Conservation (phyloP, 805 yeast genomes). For the Metschnikowia lochheadii region DNA sequence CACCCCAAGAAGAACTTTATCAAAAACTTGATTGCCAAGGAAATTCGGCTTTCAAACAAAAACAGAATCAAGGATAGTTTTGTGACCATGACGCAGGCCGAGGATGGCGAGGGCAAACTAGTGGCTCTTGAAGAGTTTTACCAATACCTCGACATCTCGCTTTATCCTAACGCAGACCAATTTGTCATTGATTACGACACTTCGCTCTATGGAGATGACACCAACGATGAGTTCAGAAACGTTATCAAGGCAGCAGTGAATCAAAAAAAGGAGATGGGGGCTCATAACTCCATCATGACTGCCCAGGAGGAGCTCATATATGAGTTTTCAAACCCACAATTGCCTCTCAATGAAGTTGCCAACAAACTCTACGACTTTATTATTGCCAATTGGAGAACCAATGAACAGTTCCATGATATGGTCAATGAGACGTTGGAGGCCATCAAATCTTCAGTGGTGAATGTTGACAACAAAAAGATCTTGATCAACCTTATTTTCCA, state of each 20-base stretch:
- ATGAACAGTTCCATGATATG: conserved; percentile 32
- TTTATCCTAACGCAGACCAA: conserved; percentile 27
- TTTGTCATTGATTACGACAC: conserved; percentile 33
- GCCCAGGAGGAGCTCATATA: conserved; percentile 39
- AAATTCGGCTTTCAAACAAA: conserved; percentile 75
- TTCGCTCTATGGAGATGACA: conserved; percentile 30
- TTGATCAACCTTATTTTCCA: conserved; percentile 63
- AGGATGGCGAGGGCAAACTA: conserved; percentile 17
- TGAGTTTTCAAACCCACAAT: conserved; percentile 31
- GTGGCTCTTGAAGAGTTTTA: conserved; percentile 34
- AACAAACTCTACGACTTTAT: conserved; percentile 40
- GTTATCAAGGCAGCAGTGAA: conserved; percentile 23
- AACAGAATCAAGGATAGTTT: conserved; percentile 69
- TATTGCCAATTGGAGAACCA: conserved; percentile 38
- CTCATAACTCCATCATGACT: conserved; percentile 20
- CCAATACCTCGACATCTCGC: conserved; percentile 36
- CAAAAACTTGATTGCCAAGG: conserved; percentile 76
- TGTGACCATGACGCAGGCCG: conserved; percentile 27
- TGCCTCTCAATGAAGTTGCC: conserved; percentile 36
- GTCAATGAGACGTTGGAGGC: conserved; percentile 28
- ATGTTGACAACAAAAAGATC: conserved; percentile 26
- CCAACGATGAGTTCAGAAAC: conserved; percentile 23
- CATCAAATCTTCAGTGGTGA: conserved; percentile 19
- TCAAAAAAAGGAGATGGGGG: conserved; percentile 22
- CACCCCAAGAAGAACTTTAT: conserved; percentile 76